Evolutionary conservation across 2,329 filamentous ascomycete species (phyloP), one percentile per base, ranked within the genome.

Genomic region (Monosporascus sp.): DNA sequence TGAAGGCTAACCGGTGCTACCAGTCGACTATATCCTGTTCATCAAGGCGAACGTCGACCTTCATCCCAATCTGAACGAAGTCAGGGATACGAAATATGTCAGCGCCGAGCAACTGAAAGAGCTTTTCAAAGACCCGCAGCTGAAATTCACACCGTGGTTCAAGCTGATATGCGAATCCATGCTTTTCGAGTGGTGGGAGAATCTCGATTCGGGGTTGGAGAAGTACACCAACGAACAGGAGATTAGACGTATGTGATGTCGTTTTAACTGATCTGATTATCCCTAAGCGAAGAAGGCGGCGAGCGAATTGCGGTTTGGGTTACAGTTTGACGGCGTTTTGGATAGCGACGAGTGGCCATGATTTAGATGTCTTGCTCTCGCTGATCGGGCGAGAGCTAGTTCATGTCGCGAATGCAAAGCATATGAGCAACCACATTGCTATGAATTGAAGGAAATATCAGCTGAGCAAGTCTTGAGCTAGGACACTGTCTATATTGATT

Each of bases 81-180:
- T 91, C 48, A 84, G 85, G 66, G 93, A 88, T 60, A 89, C 87
- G 22, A 81, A 85, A 70, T 99, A 95, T 65, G 92, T 97, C 56
- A 86, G 86, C 22, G 81, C 89, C 41, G 86, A 91, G 24, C 86
- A 91, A 64, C 79, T 99, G 61, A 94, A 91, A 79, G 70, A 80
- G 62, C 89, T 93, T 80, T 97, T 99, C 72, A 76, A 86, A 65
- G 87, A 97, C 67, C 84, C 88, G 3, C 79, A 74, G 51, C 79
- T 96, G 63, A 88, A 87, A 65, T 97, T 97, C 72, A 99, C 94
- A 1, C 94, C 94, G 1, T 99, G 94, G 94, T 99, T 99, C 79
- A 96, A 96, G 80, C 86, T 99, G 62, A 97, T 99, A 68, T 99
- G 94, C 80, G 82, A 97, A 72, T 91, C 90, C 48, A 92, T 97